These are phyloP conservation scores for Rosa chinensis DNA, from an alignment of 306 rosid species.

Conservation along the genomic window DNA sequence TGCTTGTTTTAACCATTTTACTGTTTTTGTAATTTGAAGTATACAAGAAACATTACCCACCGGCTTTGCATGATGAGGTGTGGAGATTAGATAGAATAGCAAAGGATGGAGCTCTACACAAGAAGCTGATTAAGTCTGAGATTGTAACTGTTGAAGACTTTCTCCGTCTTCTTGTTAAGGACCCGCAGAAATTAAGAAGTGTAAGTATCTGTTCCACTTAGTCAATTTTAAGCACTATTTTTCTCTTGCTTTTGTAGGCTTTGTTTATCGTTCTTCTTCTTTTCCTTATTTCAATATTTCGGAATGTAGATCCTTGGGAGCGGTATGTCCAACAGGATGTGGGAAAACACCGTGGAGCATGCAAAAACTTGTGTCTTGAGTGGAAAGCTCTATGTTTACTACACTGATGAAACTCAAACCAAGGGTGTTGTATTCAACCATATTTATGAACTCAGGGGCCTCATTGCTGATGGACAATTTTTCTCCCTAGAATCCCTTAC, in stretches of 20 bases:
- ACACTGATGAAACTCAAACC: conserved; percentile 47
- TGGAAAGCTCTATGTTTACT: conserved; percentile 73
- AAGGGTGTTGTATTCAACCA: conserved; percentile 75
- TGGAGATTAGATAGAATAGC: conserved; percentile 91
- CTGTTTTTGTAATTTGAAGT: conserved; percentile 45
- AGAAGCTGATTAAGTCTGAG: conserved; percentile 55
- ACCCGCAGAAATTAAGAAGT: conserved; percentile 73
- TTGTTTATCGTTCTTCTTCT: background rate
- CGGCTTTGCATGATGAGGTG: conserved; percentile 80
- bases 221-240: background rate
- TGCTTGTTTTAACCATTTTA: conserved; percentile 12
- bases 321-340: conserved; percentile 91
- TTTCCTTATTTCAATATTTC: conserved; percentile 10
- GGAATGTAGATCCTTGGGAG: conserved; percentile 70
- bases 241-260: conserved; percentile 9
- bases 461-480: conserved; percentile 68
- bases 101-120: conserved; percentile 89
- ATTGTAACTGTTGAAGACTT: conserved; percentile 75
- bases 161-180: conserved; percentile 67
- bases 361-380: conserved; percentile 88
- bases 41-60: conserved; percentile 91
- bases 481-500: conserved; percentile 68
- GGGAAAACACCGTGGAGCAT: conserved; percentile 92
- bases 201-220: conserved; percentile 42
- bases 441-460: conserved; percentile 82